Percentiles rank a stretch among this genome's conserved stretches.
These are phyloP conservation scores for Ploettnerulaceae sp. DNA, from an alignment of 2,329 filamentous ascomycete genomes.

Conservation along the genomic window DNA sequence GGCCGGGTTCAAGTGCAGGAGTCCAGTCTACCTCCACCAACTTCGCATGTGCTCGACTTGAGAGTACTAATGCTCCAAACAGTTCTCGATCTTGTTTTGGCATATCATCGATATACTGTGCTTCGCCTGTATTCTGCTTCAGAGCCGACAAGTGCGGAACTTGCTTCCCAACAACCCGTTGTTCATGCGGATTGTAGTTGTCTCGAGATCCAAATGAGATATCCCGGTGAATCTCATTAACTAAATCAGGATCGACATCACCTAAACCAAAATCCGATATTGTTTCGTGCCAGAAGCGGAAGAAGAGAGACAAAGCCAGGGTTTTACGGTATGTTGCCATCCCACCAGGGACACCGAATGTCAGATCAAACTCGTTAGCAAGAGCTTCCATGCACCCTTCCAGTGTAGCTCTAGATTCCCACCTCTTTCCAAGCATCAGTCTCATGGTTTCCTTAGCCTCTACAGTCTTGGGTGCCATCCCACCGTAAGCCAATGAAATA, in stretches of 20 bases:
- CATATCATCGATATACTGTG: constrained; percentile 93
- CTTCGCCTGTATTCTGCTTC: constrained; percentile 89
- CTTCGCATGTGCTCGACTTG: constrained; percentile 80
- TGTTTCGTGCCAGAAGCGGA: constrained; percentile 89
- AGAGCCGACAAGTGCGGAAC: constrained; percentile 80
- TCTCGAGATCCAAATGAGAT: constrained; percentile 72
- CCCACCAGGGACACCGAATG: constrained; percentile 85
- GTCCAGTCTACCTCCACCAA: constrained; percentile 70
- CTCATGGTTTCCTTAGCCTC: constrained; percentile 69
- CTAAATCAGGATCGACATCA: constrained; percentile 63
- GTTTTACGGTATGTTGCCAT: constrained; percentile 95
- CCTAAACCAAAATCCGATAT: constrained; percentile 53
- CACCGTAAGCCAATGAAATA: constrained; percentile 81
- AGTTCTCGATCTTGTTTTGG: constrained; percentile 80
- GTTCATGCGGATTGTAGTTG: constrained; percentile 72
- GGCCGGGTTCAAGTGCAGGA: constrained; percentile 57
- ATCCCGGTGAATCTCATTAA: constrained; percentile 76
- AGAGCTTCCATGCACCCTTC: constrained; percentile 82
- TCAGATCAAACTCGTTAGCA: constrained; percentile 77
- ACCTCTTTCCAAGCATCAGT: constrained; percentile 68
- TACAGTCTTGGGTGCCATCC: constrained; percentile 86
- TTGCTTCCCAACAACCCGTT: constrained; percentile 75
- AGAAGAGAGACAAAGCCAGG: constrained; percentile 86
- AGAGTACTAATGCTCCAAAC: constrained; percentile 80
- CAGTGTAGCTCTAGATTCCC: constrained; percentile 73